These are phyloP conservation scores for Cicer cuneatum DNA, from an alignment of 306 rosid genomes.

Conservation along the genomic window DNA sequence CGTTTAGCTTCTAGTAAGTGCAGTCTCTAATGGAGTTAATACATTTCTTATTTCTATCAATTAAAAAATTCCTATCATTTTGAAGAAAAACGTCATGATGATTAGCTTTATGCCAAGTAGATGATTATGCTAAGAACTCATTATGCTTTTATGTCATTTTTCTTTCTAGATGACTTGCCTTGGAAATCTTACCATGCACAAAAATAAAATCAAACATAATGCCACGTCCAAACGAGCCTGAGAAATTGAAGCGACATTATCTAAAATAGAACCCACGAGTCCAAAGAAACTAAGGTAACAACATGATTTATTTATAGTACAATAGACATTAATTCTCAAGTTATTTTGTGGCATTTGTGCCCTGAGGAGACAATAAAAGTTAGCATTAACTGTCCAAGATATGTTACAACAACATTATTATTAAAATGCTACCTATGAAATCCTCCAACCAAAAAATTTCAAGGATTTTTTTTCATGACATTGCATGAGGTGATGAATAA, in stretches of 20 bases:
- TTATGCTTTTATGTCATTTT: not conserved
- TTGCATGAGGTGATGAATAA: constrained; percentile 33
- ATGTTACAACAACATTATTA: constrained; percentile 23
- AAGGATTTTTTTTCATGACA: constrained; percentile 20
- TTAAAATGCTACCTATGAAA: constrained; percentile 20
- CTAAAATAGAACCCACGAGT: constrained; percentile 19
- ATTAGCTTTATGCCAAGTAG: not conserved
- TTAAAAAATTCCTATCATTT: not conserved
- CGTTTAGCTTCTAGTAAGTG: not conserved
- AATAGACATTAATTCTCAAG: constrained; percentile 2
- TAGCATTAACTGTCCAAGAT: constrained; percentile 9
- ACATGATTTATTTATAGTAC: not conserved
- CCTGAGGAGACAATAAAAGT: constrained; percentile 28
- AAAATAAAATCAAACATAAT: constrained; percentile 1
- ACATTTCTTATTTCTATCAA: not conserved
- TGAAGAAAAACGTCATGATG: not conserved
- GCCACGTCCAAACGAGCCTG: not conserved
- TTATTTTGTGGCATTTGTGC: constrained; percentile 20
- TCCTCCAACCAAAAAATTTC: constrained; percentile 21
- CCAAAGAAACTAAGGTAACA: constrained; percentile 7
- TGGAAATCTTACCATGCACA: not conserved
- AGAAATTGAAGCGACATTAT: constrained; percentile 19
- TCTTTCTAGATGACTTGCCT: not conserved
- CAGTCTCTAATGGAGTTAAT: not conserved
- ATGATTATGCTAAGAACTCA: not conserved